A percentile compares a stretch with the other conserved stretches of the same genome.
Evolutionary conservation across 2,329 filamentous ascomycete genomes (phyloP).

Genomic region (Dactylella cylindrospora): DNA sequence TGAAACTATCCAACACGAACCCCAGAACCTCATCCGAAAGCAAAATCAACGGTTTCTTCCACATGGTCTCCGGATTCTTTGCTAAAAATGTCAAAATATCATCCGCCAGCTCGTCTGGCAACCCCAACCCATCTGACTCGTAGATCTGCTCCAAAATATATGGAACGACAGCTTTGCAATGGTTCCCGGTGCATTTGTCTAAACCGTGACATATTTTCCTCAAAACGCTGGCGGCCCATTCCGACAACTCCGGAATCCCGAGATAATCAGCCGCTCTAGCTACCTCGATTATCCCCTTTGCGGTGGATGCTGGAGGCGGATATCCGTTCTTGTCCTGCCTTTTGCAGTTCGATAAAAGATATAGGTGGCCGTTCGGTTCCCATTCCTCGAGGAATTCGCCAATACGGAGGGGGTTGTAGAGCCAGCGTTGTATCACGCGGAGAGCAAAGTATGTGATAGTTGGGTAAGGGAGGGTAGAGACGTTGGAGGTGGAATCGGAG

Average conservation of each 20-base stretch:
- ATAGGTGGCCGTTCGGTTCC: constrained; percentile 16
- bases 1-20: constrained; percentile 18
- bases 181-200: constrained; percentile 37
- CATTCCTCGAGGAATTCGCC: constrained; percentile 23
- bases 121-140: constrained; percentile 32
- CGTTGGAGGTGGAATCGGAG: constrained; percentile 17
- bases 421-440: constrained; percentile 24
- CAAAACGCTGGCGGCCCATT: constrained; percentile 42
- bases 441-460: constrained; percentile 28
- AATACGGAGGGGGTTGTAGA: constrained; percentile 29
- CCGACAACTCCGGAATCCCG: constrained; percentile 33
- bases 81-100: constrained; percentile 13
- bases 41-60: constrained; percentile 31
- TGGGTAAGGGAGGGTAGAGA: constrained; percentile 20
- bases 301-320: constrained; percentile 21
- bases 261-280: constrained; percentile 46
- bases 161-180: constrained; percentile 44
- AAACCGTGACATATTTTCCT: constrained; percentile 44
- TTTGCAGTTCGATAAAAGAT: constrained; percentile 20
- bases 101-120: background rate
- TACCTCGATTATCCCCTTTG: constrained; percentile 44
- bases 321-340: constrained; percentile 16
- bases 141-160: constrained; percentile 41
- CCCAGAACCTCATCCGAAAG: constrained; percentile 18
- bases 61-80: constrained; percentile 36